Evolutionary conservation across 352 stramenopile genomes (phyloP), one percentile per base, ranked within the genome.

Genomic region (Thalassiosira mediterranea): DNA sequence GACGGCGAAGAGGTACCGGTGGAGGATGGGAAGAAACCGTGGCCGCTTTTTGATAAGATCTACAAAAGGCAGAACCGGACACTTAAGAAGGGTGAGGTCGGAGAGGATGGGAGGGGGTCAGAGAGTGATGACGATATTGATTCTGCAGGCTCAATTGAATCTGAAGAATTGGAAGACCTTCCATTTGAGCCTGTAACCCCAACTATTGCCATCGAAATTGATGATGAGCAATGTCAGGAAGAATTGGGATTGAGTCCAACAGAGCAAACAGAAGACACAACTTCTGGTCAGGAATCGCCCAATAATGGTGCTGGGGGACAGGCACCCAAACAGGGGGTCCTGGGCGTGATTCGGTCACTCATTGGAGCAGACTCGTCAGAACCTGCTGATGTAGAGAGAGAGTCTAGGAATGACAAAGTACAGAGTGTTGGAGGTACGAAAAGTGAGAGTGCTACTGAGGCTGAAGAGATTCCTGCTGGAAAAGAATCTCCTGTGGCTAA

Each of bases 61-160:
- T 82, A 82, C 66, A 76, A 63, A 42, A 28, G 68, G 26, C 75
- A 84, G 48, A 84, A 84, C 56, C 62, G 73, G 32, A 17, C 75
- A 25, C 21, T 54, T 19, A 76, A 71, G 49, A 68, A 70, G 21
- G 66, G 54, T 0, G 65, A 76, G 15, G 31, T 19, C 10, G 48
- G 51, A 15, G 57, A 64, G 25, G 53, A 65, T 44, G 62, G 37
- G 0, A 17, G 57, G 47, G 49, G 15, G 19, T 42, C 46, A n/a
- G 34, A 42, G 7, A 54, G 28, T 48, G 47, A 70, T 44, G 65
- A 74, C 11, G 64, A 76, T 11, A 38, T 72, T 25, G 64, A 76
- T 38, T 69, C 46, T 60, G 57, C 67, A 19, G 47, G 21, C 38
- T 59, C 38, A 32, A 48, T 54, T 26, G 26, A 42, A 42, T 13